Conservation (phyloP, 2,329 filamentous ascomycete genomes). For the Cytospora piceae region DNA sequence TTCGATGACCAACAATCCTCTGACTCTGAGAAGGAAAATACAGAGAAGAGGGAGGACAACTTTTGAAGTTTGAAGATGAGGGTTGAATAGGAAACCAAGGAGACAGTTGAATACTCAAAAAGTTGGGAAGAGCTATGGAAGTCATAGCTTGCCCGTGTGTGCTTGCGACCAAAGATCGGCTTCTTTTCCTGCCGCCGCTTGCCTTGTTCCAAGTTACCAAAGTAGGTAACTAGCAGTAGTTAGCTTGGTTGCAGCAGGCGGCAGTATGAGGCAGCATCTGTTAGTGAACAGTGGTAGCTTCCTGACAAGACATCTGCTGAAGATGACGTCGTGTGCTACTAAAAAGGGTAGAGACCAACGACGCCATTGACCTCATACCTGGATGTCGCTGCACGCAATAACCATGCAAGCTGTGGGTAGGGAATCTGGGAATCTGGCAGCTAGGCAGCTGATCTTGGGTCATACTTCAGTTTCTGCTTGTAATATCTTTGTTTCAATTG, state of each 20-base stretch:
- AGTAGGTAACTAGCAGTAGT: background rate
- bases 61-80: background rate
- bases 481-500: background rate
- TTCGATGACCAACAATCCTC: background rate
- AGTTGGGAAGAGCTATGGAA: slow-evolving; percentile 14
- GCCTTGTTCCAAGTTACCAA: background rate
- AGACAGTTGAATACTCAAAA: slow-evolving; percentile 2
- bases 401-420: background rate
- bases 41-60: background rate
- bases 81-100: background rate
- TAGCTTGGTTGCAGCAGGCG: background rate
- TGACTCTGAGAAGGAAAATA: background rate
- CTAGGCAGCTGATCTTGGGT: background rate
- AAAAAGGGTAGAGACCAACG: slow-evolving; percentile 4
- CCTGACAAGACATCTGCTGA: slow-evolving; percentile 2
- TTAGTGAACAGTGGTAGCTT: slow-evolving; percentile 8
- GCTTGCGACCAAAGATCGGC: slow-evolving; percentile 8
- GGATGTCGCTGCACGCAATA: background rate
- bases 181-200: background rate
- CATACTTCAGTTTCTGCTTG: background rate
- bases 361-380: slow-evolving; percentile 25
- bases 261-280: background rate
- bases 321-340: slow-evolving; percentile 22
- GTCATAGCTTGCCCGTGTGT: background rate
- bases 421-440: background rate